phyloP scores from a whole-genome alignment of 164 flowering plant species.

The Chimonanthus praecox region DNA sequence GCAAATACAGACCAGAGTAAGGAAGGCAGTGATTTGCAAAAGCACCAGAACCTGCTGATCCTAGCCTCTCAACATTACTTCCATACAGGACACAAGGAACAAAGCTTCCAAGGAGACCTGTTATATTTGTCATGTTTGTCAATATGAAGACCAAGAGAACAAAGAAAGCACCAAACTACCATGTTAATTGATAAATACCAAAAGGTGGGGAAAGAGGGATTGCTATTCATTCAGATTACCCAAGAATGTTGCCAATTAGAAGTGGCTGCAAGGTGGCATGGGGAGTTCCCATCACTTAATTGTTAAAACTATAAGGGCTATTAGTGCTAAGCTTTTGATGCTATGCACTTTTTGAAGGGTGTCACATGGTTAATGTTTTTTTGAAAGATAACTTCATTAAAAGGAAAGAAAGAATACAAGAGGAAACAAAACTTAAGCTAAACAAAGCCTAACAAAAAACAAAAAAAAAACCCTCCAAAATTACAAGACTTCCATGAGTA shows the following conservation, averaged over 20 bases:
- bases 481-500: too few relatives aligned
- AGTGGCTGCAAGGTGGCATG: too few relatives aligned
- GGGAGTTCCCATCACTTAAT: too few relatives aligned
- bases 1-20: constrained; percentile 66
- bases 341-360: too few relatives aligned
- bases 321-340: too few relatives aligned
- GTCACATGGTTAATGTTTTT: too few relatives aligned
- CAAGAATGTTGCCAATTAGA: neutral
- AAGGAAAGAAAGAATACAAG: too few relatives aligned
- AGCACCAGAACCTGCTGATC: constrained; percentile 47
- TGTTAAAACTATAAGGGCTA: too few relatives aligned
- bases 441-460: too few relatives aligned
- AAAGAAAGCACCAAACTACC: neutral
- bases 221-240: neutral
- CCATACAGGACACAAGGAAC: constrained; percentile 93
- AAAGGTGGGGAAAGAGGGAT: neutral
- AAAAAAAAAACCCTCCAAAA: too few relatives aligned
- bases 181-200: neutral
- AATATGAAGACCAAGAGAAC: neutral
- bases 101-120: constrained; percentile 83
- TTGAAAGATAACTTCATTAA: too few relatives aligned
- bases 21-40: constrained; percentile 76
- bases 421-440: too few relatives aligned
- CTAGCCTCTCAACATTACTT: constrained; percentile 83
- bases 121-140: constrained; percentile 8